These are phyloP conservation scores for Exophiala mesophila DNA, from an alignment of 2,329 filamentous ascomycete species.

Conservation along the genomic window DNA sequence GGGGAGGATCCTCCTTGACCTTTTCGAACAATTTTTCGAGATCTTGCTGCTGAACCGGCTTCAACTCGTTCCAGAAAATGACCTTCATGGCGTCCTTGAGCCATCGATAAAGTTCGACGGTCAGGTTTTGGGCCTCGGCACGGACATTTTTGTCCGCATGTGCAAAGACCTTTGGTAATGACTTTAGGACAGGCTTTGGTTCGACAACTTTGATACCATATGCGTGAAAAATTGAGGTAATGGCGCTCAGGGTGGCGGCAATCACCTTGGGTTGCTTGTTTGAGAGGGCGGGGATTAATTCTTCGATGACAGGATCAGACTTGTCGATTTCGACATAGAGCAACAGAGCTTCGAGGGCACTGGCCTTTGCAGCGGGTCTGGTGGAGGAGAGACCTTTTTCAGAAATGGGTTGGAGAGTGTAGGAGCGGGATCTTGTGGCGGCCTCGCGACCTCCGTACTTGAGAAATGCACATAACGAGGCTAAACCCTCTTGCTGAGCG, in stretches of 20 bases:
- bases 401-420: constrained; percentile 71
- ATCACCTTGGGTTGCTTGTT: constrained; percentile 92
- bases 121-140: constrained; percentile 83
- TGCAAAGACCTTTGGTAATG: constrained; percentile 82
- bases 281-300: constrained; percentile 73
- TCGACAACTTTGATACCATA: constrained; percentile 94
- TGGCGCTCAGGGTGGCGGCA: constrained; percentile 65
- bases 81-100: constrained; percentile 96
- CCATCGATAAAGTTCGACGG: constrained; percentile 95
- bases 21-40: constrained; percentile 92
- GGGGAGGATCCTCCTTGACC: constrained; percentile 76
- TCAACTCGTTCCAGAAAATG: constrained; percentile 92
- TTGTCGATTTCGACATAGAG: constrained; percentile 88
- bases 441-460: constrained; percentile 82
- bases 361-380: constrained; percentile 81
- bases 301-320: constrained; percentile 79
- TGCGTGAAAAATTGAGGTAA: constrained; percentile 83
- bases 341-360: constrained; percentile 77
- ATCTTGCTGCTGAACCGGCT: constrained; percentile 91
- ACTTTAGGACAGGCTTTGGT: constrained; percentile 84
- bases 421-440: constrained; percentile 60
- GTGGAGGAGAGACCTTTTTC: constrained; percentile 90
- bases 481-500: constrained; percentile 88
- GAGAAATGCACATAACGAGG: constrained; percentile 82
- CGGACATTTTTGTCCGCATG: constrained; percentile 98